Base-by-base conservation (phyloP, 345 rosid species). In the Corchorus capsularis region DNA sequence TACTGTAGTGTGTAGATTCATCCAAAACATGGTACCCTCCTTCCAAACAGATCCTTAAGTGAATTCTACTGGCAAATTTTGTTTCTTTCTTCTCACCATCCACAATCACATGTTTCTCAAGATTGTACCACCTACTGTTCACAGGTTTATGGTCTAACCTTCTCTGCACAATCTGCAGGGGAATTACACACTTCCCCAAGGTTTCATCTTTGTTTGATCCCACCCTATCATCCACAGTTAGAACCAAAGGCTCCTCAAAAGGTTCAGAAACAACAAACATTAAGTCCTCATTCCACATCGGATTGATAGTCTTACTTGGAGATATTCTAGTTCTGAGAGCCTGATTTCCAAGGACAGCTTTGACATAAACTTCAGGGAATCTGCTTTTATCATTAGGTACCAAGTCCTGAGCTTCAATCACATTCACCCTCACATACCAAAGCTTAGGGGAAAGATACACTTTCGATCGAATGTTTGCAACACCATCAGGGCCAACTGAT, bases 1-100 rank as follows among this genome's bases (percentile, higher is more conserved):
- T 96, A 78, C 97, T 96, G 77, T 92, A 89, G 78, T 93, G 98
- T 6, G 99, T 96, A 9, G 99, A 96, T 79, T 96, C 99, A 76
- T 96, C 99, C 72, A 96, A 85, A 86, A 96, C 98, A 85, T 96
- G 99, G 82, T 96, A 93, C 1, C 99, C 99, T 12, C 99, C 99
- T 65, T 96, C 99, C 78, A 96, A 84, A 80, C 91, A 92, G 70
- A 90, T 77, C 81, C 99, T 82, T 79, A 88, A 79, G 79, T 96
- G 99, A 81, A 96, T 92, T 88, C 94, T 86, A 76, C 95, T 93
- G 0, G 99, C 87, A 74, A 96, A 96, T 78, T 93, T 96, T 5
- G 83, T 79, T 82, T 90, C 93, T 77, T 92, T 91, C 57, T 88
- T 89, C 79, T 92, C 99, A 57, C 94, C 94, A 11, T 89, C 98